Evolutionary conservation across 768 basidiomycete species (phyloP).

Genomic region (Glaciozyma martinii): DNA sequence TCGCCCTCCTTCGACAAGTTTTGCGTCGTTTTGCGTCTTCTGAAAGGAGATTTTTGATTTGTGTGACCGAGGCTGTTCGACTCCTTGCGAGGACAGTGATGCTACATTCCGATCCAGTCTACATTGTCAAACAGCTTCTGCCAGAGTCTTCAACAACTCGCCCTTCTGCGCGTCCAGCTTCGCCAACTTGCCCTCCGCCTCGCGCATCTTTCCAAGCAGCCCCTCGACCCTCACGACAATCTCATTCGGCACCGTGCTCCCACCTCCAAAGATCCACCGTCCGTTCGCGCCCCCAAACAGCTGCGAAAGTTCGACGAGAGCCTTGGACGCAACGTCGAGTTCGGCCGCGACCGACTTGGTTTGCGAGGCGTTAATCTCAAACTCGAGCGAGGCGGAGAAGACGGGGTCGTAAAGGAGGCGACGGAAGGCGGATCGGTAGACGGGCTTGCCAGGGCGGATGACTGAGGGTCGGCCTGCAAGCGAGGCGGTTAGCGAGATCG

Average conservation of each 20-base stretch:
- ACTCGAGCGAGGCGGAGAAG: slow-evolving; percentile 23
- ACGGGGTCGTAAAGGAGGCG: slow-evolving; percentile 62
- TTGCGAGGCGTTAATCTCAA: slow-evolving; percentile 11
- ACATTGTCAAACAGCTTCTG: neutral
- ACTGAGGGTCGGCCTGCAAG: slow-evolving; percentile 64
- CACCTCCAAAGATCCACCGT: slow-evolving; percentile 46
- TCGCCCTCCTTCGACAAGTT: too few relatives aligned
- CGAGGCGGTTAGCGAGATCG: neutral
- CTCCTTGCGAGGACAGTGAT: too few relatives aligned
- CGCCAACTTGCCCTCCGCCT: slow-evolving; percentile 59
- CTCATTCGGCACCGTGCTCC: slow-evolving; percentile 41
- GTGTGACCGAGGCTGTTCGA: too few relatives aligned
- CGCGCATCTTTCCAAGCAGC: slow-evolving; percentile 64
- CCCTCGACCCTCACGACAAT: slow-evolving; percentile 56
- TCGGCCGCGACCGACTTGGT: slow-evolving; percentile 34
- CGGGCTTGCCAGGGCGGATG: slow-evolving; percentile 82
- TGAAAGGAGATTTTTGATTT: too few relatives aligned
- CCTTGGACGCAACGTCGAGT: slow-evolving; percentile 54
- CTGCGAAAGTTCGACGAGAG: slow-evolving; percentile 51
- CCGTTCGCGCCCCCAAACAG: slow-evolving; percentile 48
- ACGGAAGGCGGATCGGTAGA: slow-evolving; percentile 76
- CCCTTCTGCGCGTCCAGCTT: slow-evolving; percentile 61
- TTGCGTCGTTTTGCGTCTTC: too few relatives aligned
- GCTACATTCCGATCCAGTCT: too few relatives aligned
- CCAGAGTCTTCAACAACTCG: slow-evolving; percentile 49